phyloP scores from a whole-genome alignment of 495 filamentous ascomycete genomes.

The Trichocladium antarcticum region DNA sequence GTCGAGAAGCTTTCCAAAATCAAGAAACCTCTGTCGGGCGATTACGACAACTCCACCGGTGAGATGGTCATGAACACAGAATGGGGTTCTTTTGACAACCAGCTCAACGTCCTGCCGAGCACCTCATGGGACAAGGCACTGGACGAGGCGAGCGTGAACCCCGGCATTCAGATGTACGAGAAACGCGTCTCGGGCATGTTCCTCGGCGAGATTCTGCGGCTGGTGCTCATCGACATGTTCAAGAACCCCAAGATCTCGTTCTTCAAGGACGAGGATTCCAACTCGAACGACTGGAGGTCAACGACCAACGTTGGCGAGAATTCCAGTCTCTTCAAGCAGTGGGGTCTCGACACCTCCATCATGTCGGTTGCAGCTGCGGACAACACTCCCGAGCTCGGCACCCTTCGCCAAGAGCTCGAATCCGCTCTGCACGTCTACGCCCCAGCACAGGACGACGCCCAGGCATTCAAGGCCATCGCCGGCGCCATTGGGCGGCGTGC shows the following conservation, averaged over 20 bases:
- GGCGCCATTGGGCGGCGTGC: constrained; percentile 79
- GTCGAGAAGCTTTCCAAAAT: constrained; percentile 63
- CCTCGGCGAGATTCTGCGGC: constrained; percentile 83
- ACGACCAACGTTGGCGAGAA: constrained; percentile 53
- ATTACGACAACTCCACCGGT: constrained; percentile 72
- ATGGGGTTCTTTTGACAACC: constrained; percentile 97
- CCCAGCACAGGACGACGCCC: constrained; percentile 63
- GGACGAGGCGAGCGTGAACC: constrained; percentile 74
- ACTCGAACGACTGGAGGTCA: constrained; percentile 50
- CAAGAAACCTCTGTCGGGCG: constrained; percentile 51
- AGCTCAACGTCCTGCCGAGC: constrained; percentile 71
- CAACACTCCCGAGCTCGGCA: constrained; percentile 46
- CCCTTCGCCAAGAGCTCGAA: constrained; percentile 64
- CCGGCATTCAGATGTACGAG: constrained; percentile 97
- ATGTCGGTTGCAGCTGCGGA: constrained; percentile 74
- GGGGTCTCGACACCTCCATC: constrained; percentile 83
- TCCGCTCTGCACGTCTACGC: constrained; percentile 60
- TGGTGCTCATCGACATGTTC: constrained; percentile 56
- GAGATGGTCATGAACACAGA: constrained; percentile 98
- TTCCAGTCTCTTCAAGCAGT: constrained; percentile 62
- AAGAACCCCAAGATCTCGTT: constrained; percentile 49
- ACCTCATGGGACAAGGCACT: constrained; percentile 73
- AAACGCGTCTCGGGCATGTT: constrained; percentile 99
- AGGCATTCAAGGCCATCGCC: constrained; percentile 68
- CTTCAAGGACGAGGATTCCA: constrained; percentile 58